phyloP scores from a whole-genome alignment of 2,329 filamentous ascomycete genomes.

The Cladosporium cucumerinum region DNA sequence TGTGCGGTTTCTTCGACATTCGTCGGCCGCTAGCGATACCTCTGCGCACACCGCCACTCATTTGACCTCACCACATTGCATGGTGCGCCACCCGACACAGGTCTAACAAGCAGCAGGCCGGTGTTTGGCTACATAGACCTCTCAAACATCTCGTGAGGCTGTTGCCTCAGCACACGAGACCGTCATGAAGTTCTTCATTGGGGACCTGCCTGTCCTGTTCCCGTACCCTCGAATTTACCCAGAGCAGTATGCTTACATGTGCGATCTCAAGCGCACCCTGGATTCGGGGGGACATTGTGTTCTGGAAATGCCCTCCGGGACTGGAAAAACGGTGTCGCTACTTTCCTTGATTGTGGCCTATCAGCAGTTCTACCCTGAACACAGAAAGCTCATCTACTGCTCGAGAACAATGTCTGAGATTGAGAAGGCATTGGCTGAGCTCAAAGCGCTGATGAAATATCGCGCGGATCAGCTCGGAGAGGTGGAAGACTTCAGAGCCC shows the following conservation, averaged over 20 bases:
- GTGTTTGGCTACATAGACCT: not conserved
- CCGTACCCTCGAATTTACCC: constrained; percentile 74
- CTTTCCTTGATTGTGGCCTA: constrained; percentile 95
- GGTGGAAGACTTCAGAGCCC: constrained; percentile 86
- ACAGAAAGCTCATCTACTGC: constrained; percentile 96
- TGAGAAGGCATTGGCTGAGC: constrained; percentile 89
- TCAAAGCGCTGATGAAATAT: constrained; percentile 94
- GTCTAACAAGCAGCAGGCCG: not conserved
- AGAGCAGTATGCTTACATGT: constrained; percentile 78
- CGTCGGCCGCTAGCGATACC: not conserved
- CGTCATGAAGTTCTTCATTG: constrained; percentile 77
- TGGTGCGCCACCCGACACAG: not conserved
- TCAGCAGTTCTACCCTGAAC: constrained; percentile 88
- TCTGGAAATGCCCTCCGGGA: constrained; percentile 97
- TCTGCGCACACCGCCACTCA: not conserved
- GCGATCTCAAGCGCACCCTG: constrained; percentile 81
- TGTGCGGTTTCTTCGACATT: not conserved
- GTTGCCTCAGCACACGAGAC: not conserved
- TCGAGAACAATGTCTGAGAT: constrained; percentile 99
- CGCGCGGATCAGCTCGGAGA: constrained; percentile 82
- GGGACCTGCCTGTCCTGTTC: constrained; percentile 69
- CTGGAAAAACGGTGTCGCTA: constrained; percentile 93
- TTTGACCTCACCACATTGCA: not conserved
- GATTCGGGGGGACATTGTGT: constrained; percentile 95
- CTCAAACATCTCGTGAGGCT: not conserved